Conservation (phyloP, 2,329 filamentous ascomycete species). For the Xenoacremonium recifei region DNA sequence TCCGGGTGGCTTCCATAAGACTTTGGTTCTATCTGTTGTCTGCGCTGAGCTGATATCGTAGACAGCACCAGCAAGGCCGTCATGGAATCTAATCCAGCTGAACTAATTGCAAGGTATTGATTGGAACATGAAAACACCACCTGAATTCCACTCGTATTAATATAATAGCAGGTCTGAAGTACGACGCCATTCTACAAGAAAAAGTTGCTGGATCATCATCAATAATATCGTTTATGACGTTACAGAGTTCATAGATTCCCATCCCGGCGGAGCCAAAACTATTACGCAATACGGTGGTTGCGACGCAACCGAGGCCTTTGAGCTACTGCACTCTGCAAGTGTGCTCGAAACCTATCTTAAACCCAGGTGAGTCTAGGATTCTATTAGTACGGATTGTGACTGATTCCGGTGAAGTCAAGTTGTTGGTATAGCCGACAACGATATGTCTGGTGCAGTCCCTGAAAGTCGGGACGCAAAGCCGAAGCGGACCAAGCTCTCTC, state of each 20-base stretch:
- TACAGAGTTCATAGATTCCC: constrained; percentile 1
- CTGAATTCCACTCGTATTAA: too few relatives aligned
- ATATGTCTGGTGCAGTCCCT: not conserved
- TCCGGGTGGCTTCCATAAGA: too few relatives aligned
- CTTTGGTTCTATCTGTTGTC: too few relatives aligned
- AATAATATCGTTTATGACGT: constrained; percentile 2
- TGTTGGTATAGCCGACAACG: not conserved
- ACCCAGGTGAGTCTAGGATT: not conserved
- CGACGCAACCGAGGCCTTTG: constrained; percentile 3
- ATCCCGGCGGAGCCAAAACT: constrained; percentile 1
- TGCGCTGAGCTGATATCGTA: too few relatives aligned
- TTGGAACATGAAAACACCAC: too few relatives aligned
- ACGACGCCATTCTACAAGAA: not conserved
- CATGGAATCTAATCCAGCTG: too few relatives aligned
- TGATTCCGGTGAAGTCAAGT: not conserved
- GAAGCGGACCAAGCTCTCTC: not conserved
- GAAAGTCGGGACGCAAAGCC: not conserved
- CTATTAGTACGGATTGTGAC: not conserved
- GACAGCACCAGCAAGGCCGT: too few relatives aligned
- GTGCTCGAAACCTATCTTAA: constrained; percentile 1
- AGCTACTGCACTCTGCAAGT: constrained; percentile 1
- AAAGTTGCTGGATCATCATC: constrained; percentile 6
- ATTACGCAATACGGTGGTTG: constrained; percentile 1
- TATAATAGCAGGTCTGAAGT: constrained; percentile 1
- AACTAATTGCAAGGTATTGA: too few relatives aligned